Conservation (phyloP, 2,329 filamentous ascomycete species). For the Ascochyta lentis region DNA sequence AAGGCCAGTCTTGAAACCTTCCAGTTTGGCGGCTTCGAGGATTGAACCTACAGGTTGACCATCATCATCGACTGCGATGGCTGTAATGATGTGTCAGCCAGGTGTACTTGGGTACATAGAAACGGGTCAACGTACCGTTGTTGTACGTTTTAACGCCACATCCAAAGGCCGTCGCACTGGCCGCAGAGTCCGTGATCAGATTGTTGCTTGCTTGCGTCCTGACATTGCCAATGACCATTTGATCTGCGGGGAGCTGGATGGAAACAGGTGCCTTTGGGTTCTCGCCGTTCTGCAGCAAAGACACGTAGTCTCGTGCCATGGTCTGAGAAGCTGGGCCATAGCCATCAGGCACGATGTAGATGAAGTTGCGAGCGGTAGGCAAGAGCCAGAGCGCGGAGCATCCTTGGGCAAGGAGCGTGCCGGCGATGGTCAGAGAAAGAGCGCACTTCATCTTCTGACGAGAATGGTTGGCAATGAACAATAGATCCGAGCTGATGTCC, state of each 20-base stretch:
- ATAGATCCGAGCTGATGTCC: neutral
- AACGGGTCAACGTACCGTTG: constrained; percentile 18
- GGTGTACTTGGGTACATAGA: too few species aligned
- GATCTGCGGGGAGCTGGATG: constrained; percentile 26
- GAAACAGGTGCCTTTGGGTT: constrained; percentile 26
- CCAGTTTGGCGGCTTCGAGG: constrained; percentile 50
- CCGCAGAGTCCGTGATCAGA: constrained; percentile 52
- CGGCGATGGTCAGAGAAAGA: constrained; percentile 12
- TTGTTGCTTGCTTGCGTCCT: constrained; percentile 38
- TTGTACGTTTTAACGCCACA: constrained; percentile 52
- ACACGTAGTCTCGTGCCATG: constrained; percentile 31
- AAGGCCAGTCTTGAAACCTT: constrained; percentile 52
- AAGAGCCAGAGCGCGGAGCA: constrained; percentile 21
- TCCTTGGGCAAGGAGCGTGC: constrained; percentile 16
- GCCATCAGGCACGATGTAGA: constrained; percentile 36
- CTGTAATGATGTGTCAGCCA: constrained; percentile 5
- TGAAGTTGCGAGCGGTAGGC: constrained; percentile 29
- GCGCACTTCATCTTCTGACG: constrained; percentile 17
- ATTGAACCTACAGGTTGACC: constrained; percentile 49
- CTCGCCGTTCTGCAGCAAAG: constrained; percentile 25
- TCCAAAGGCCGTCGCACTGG: constrained; percentile 51
- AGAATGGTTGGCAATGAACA: neutral
- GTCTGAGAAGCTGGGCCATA: constrained; percentile 34
- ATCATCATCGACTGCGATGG: constrained; percentile 45
- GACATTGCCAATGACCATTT: constrained; percentile 32